A percentile compares a stretch with the other conserved stretches of the same genome.
phyloP scores from a whole-genome alignment of 768 basidiomycete species.

The Phaffia tasmanica region DNA sequence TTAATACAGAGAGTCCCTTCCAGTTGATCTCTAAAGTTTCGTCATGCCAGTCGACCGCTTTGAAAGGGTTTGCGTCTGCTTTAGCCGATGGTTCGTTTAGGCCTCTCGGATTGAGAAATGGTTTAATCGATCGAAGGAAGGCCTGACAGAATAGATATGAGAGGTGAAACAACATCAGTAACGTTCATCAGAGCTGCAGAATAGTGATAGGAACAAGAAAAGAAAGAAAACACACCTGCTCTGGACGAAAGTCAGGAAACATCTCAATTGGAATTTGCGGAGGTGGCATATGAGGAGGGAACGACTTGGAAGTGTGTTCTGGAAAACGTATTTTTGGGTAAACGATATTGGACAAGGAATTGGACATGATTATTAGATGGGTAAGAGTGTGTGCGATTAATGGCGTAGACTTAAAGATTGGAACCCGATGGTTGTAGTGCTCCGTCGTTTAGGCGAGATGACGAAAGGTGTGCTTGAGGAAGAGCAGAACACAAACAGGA shows the following conservation, averaged over 20 bases:
- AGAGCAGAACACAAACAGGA: too few relatives aligned
- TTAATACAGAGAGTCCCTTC: slow-evolving; percentile 18
- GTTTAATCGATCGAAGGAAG: slow-evolving; percentile 21
- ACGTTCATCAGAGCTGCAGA: not conserved
- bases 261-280: slow-evolving; percentile 10
- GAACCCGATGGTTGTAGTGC: too few relatives aligned
- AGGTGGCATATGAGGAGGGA: not conserved
- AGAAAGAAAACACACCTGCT: slow-evolving; percentile 1
- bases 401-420: too few relatives aligned
- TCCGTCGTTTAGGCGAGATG: too few relatives aligned
- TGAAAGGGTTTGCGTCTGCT: slow-evolving; percentile 9
- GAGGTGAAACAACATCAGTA: not conserved
- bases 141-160: too few relatives aligned
- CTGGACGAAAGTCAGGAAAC: slow-evolving; percentile 16
- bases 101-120: slow-evolving; percentile 8
- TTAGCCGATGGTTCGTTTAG: not conserved
- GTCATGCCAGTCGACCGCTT: slow-evolving; percentile 20
- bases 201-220: too few relatives aligned
- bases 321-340: too few relatives aligned
- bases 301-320: not conserved
- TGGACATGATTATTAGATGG: too few relatives aligned
- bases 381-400: too few relatives aligned
- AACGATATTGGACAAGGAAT: too few relatives aligned
- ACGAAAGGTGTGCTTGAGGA: too few relatives aligned
- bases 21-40: slow-evolving; percentile 23